Base-by-base conservation (phyloP, 2,329 filamentous ascomycete species). In the Claviceps arundinis region DNA sequence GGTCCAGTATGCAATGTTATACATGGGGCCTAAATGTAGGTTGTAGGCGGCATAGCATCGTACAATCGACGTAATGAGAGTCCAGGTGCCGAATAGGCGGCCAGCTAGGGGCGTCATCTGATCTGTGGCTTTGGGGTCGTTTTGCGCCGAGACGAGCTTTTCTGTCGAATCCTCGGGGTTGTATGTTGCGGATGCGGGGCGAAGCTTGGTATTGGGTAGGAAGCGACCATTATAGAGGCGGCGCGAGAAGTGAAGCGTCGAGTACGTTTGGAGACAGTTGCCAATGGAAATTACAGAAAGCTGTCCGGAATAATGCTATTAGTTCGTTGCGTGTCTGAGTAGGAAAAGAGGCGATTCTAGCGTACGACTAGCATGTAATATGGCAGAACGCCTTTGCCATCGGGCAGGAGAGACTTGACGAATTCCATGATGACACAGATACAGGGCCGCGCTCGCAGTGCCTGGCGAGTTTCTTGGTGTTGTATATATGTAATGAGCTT, bases 61-160 rank as follows among this genome's bases (percentile, higher is more conserved):
- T 45, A 95, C 77, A 49, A 95, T 72, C 54, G 82, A 79, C 5
- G 85, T 84, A 54, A 95, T 74, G 53, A 91, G 76, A 0, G 90
- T 94, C 84, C 89, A 96, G 34, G 87, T 93, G 51, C 86, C 89
- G 66, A 95, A 95, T 19, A 88, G 82, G 57, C 88, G 83, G 26
- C 83, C 83, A 11, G 82, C 84, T 34, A 95, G 80, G 5, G 85
- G 81, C 5, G 87, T 90, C 52, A 88, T 79, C 67, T 82, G 78
- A 61, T 81, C 78, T 53, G 68, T 62, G 45, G 68, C 73, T 60
- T 72, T 72, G 53, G 71, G 65, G 48, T 72, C 70, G 51, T 72
- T 68, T 67, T 76, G 54, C 16, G 55, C 66, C 43, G 70, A 60
- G 37, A 77, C 60, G 52, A 80, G 68, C 62, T 81, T 80, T 58